Evolutionary conservation across 1,284 basidiomycete genomes (phyloP), one percentile per base, ranked within the genome.

Genomic region (Thecaphora frezii): DNA sequence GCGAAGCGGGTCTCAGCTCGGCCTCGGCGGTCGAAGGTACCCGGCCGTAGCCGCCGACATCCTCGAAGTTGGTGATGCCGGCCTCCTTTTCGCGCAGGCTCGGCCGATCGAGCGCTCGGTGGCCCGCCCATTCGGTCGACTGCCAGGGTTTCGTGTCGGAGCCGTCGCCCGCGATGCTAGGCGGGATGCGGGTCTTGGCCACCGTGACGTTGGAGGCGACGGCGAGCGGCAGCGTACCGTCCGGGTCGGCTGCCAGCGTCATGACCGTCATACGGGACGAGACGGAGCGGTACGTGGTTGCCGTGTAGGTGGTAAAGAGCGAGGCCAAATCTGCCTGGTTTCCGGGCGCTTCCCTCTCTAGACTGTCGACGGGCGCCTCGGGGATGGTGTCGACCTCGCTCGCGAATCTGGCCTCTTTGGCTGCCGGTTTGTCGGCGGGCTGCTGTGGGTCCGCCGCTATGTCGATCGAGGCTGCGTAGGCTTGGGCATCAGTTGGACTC

Each of bases 61-160:
- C 65, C 44, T 65, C 65, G 45, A 64, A 66, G 16, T 64, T 52
- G 0, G 66, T 68, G 39, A 68, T 67, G 46, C 70, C 70, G 7
- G 42, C 33, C 42, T 65, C 48, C 36, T 55, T 59, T 30, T 73
- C 70, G 28, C 57, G 53, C 8, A 65, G 55, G 2, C 60, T 59
- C 25, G 57, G 25, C 5, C 62, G 56, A 38, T 73, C 68, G 37
- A 73, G 58, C 18, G 51, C 54, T 5, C 66, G 56, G 22, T 59
- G 63, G 7, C 63, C 56, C 12, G 56, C 55, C 58, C 59, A 58
- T 14, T 45, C 43, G 21, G 46, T 48, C 33, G 56, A 40, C 16
- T 51, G 37, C 66, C 66, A 69, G 0, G 66, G 66, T 13, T 54
- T 36, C 16, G 12, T 36, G 10, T 7, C 28, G 8, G 51, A 24